Evolutionary conservation across 768 basidiomycete species (phyloP), one percentile per base, ranked within the genome.

Genomic region (Crassisporium funariophilum): DNA sequence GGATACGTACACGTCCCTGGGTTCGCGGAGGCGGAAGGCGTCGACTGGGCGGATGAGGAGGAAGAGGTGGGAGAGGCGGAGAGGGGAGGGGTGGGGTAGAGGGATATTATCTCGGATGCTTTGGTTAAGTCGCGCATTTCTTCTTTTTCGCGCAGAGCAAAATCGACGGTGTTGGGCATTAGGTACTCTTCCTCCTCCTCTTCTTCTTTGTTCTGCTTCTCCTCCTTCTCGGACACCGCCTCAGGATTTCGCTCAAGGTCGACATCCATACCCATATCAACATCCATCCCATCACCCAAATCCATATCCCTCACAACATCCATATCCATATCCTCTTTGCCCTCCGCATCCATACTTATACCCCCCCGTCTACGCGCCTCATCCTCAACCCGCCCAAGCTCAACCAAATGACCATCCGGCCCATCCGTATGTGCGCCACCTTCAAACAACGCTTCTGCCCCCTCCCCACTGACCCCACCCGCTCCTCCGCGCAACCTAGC

Each of bases 111-210:
- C 69, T 91, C 88, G 16, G 81, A 84, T 5, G 91, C 88, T 48
- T 82, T 77, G 0, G 93, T 95, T 44, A 95, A 70, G 59, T 89
- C 87, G 10, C 87, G 74, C 90, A 94, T 95, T 71, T 95, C 93
- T 50, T 91, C 88, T 65, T 82, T 82, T 69, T 95, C 92, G 24
- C 90, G 76, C 58, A 83, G 78, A 11, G 88, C 83, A 64, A 94
- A 92, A 62, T 91, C 81, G 60, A 91, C 78, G 22, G 85, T 87
- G 61, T 88, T 87, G 4, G 72, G 71, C 11, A 58, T 55, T 25
- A 49, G 35, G n/a, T 53, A 37, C 25, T 54, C 35, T 7, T 49
- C 38, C 33, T 56, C 53, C 31, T 52, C 53, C 12, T 46, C 49
- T 17, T 43, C 35, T 4, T 45, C 35, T 15, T 47, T 50, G 10